Conservation (phyloP, 2,329 filamentous ascomycete species). For the Aspergillus persii region DNA sequence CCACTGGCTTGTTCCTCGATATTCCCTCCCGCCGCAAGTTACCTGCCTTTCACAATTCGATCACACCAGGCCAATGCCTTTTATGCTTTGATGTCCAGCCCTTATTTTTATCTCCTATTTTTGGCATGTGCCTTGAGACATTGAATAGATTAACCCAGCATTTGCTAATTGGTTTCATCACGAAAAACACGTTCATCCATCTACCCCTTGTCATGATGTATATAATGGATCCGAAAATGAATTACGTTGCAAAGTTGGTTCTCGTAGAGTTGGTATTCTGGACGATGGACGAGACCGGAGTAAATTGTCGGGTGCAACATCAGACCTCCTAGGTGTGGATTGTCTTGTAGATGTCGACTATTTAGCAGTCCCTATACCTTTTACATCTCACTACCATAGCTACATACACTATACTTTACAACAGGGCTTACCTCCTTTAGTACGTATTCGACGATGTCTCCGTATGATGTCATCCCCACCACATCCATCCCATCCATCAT, state of each 20-base stretch:
- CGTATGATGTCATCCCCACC: background rate
- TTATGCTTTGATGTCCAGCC: conserved; percentile 2
- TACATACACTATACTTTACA: too few species aligned
- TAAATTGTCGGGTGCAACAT: background rate
- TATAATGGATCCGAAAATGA: conserved; percentile 11
- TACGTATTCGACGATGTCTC: background rate
- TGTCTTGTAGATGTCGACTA: too few species aligned
- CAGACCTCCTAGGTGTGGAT: too few species aligned
- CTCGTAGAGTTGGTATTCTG: background rate
- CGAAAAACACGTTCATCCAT: background rate
- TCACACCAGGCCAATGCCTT: background rate
- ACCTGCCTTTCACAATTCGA: background rate
- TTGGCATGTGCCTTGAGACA: background rate
- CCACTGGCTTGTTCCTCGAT: background rate
- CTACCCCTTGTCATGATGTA: conserved; percentile 9
- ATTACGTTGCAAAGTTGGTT: background rate
- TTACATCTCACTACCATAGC: too few species aligned
- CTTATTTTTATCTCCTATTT: background rate
- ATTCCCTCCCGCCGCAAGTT: background rate
- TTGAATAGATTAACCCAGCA: background rate
- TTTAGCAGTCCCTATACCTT: too few species aligned
- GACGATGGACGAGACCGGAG: background rate
- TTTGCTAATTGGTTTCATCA: background rate
- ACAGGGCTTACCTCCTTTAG: too few species aligned
- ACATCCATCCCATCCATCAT: background rate